A percentile compares a stretch with the other conserved stretches of the same genome.
Conservation (phyloP, 192 early-diverging fungal genomes). For the Backusella macrospora region DNA sequence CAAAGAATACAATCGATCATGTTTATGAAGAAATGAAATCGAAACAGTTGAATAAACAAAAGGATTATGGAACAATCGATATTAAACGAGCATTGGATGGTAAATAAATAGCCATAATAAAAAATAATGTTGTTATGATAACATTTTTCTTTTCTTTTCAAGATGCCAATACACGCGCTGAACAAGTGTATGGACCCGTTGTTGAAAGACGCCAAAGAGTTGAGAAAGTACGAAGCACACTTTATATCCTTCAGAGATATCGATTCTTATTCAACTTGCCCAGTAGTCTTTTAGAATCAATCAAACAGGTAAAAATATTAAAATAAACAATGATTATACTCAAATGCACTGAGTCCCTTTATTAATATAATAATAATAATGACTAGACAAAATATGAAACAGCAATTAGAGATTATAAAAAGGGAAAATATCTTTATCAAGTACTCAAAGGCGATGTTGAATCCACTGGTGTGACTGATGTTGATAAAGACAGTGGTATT, state of each 20-base stretch:
- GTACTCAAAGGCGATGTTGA: slow-evolving; percentile 40
- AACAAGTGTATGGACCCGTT: slow-evolving; percentile 85
- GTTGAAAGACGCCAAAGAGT: slow-evolving; percentile 82
- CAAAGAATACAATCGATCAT: slow-evolving; percentile 94
- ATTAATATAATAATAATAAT: neutral
- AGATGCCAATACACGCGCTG: slow-evolving; percentile 70
- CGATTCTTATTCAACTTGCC: slow-evolving; percentile 98
- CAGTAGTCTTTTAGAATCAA: slow-evolving; percentile 79
- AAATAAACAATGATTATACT: no score
- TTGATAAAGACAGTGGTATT: slow-evolving; percentile 25
- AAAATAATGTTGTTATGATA: neutral
- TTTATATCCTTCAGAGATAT: slow-evolving; percentile 92
- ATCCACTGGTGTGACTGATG: neutral
- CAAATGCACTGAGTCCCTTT: neutral
- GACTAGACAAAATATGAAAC: slow-evolving; percentile 79
- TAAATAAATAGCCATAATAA: slow-evolving; percentile 22
- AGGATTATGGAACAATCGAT: slow-evolving; percentile 80
- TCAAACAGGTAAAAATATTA: slow-evolving; percentile 63
- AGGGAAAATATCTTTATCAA: slow-evolving; percentile 83
- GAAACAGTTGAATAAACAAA: slow-evolving; percentile 76
- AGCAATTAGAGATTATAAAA: slow-evolving; percentile 94
- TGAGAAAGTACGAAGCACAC: slow-evolving; percentile 88
- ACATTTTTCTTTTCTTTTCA: neutral
- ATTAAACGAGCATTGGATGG: slow-evolving; percentile 72
- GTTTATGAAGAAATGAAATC: slow-evolving; percentile 91